Evolutionary conservation across 2,329 filamentous ascomycete species (phyloP), one percentile per base, ranked within the genome.

Genomic region (Colletotrichum sp.): DNA sequence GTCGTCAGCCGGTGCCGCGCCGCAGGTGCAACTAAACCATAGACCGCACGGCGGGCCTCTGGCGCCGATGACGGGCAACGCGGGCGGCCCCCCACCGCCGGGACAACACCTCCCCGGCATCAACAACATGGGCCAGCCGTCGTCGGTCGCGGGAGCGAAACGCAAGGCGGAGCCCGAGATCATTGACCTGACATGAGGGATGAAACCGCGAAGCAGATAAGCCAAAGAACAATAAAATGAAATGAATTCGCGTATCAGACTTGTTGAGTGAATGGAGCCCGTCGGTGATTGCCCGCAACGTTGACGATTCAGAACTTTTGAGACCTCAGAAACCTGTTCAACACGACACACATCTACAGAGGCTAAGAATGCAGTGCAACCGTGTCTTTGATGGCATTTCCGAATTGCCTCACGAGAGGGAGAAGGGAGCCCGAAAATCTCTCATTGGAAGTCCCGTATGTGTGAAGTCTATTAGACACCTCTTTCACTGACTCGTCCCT

Each of bases 111-210:
- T 67, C n/a, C 30, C 13, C 16, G n/a, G 28, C 13, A 15, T 28
- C 39, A n/a, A 44, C n/a, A 55, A 30, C 18, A 8, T n/a, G 59
- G 28, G 68, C 36, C 48, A 13, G 28, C 24, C 39, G 2, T 63
- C 30, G 22, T 24, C 63, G 6, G 15, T 12, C 28, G 22, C 62
- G 7, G 69, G 12, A 18, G 15, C 10, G 39, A 75, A 75, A 34
- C 73, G 69, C 16, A 75, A 75, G 32, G 73, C 69, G 18, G 73
- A 73, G 63, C n/a, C 52, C 13, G 73, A 68, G 7, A n/a, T 68
- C 18, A 75, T 75, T 30, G 63, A 73, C 13, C n/a, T 73, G n/a
- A 68, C 72, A 59, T 74, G 28, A 67, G 13, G 10, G 34, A 36
- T 48, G n/a, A 6, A 13, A 48, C 10, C 18, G 44, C 6, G 3